These are phyloP conservation scores for Trametes punicea DNA, from an alignment of 768 basidiomycete genomes.

Conservation along the genomic window DNA sequence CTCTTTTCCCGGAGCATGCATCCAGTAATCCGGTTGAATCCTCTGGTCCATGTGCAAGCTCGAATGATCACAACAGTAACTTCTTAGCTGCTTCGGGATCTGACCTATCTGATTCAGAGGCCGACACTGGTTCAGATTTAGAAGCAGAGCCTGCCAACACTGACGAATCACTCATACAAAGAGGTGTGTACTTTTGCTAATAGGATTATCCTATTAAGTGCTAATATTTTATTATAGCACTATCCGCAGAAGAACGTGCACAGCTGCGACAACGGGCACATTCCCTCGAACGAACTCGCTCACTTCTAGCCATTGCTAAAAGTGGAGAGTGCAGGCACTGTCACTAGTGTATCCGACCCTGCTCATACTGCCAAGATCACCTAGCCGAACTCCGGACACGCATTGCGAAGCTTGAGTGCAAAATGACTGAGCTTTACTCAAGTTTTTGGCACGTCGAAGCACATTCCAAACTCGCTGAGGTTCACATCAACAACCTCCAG, in stretches of 20 bases:
- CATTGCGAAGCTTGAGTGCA: background rate
- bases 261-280: background rate
- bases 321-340: background rate
- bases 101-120: no score
- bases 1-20: background rate
- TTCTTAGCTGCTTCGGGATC: no score
- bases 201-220: no score
- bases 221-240: no score
- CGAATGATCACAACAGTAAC: background rate
- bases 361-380: background rate
- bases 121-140: no score
- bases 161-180: no score
- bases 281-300: background rate
- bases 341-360: background rate
- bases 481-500: background rate
- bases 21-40: background rate
- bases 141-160: no score
- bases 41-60: background rate
- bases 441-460: background rate
- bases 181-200: no score
- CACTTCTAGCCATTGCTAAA: background rate
- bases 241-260: background rate
- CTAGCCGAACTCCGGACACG: background rate
- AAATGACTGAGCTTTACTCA: background rate
- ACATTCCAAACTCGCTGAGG: background rate